phyloP scores from a whole-genome alignment of 208 protist species.

The Leishmania tropica region DNA sequence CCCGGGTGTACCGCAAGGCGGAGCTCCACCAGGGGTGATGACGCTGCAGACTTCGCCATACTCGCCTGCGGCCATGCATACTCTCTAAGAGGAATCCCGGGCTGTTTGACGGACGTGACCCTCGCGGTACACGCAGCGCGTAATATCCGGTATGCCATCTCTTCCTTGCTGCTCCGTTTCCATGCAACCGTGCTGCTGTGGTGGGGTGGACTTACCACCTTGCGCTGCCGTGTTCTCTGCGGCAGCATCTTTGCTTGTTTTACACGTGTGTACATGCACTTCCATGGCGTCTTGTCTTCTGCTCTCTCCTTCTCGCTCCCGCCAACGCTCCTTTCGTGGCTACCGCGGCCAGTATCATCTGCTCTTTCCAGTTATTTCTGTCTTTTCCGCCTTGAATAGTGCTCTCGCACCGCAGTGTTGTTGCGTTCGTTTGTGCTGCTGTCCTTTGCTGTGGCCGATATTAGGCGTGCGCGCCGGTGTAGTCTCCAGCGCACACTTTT shows the following conservation, averaged over 20 bases:
- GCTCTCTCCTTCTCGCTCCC: not conserved
- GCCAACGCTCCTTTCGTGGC: not conserved
- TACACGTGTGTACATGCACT: not conserved
- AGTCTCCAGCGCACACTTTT: no score
- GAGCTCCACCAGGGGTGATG: not conserved
- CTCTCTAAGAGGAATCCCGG: not conserved
- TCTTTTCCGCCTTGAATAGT: not conserved
- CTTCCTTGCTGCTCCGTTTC: not conserved
- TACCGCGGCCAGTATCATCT: not conserved
- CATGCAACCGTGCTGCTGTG: not conserved
- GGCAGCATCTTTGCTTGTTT: not conserved
- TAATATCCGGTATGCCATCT: not conserved
- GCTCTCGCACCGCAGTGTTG: not conserved
- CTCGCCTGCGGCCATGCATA: slow-evolving; percentile 15
- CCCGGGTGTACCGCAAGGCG: not conserved
- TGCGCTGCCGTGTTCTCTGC: not conserved
- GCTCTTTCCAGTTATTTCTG: not conserved
- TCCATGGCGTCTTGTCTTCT: not conserved
- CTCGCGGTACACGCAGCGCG: not conserved
- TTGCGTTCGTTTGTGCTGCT: not conserved
- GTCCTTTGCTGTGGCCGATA: not conserved
- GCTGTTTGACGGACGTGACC: not conserved
- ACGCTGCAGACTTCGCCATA: slow-evolving; percentile 13
- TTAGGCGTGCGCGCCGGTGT: no score
- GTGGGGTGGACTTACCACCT: not conserved